These are phyloP conservation scores for Fusarium sp. DNA, from an alignment of 2,329 filamentous ascomycete genomes.

Conservation along the genomic window DNA sequence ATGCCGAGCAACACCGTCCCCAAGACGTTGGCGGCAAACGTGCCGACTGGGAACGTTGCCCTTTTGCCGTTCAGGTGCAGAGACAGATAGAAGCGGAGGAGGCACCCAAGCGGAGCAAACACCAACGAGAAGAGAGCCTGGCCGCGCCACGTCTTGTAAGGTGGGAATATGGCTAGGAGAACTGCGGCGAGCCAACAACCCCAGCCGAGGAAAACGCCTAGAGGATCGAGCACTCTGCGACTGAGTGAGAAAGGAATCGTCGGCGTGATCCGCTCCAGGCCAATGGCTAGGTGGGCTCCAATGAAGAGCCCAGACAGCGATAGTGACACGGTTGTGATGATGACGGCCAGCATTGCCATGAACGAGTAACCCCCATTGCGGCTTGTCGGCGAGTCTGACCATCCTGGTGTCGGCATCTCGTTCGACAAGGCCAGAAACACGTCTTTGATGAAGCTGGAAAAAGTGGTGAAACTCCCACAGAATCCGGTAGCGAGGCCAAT, in stretches of 20 bases:
- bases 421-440: constrained; percentile 86
- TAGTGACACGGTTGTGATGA: constrained; percentile 80
- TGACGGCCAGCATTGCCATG: constrained; percentile 83
- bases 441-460: constrained; percentile 89
- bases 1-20: constrained; percentile 84
- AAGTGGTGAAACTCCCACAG: constrained; percentile 91
- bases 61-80: constrained; percentile 78
- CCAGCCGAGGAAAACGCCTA: constrained; percentile 76
- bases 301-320: constrained; percentile 79
- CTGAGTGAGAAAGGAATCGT: constrained; percentile 71
- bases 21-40: constrained; percentile 85
- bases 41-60: constrained; percentile 84
- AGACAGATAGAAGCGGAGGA: constrained; percentile 82
- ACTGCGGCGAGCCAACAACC: constrained; percentile 86
- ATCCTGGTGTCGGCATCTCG: constrained; percentile 66
- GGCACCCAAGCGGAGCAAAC: constrained; percentile 86
- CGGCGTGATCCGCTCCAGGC: constrained; percentile 71
- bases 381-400: constrained; percentile 54
- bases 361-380: constrained; percentile 86
- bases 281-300: constrained; percentile 82
- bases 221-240: constrained; percentile 75
- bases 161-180: constrained; percentile 80
- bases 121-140: constrained; percentile 82
- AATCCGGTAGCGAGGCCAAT: constrained; percentile 90
- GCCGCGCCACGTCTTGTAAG: constrained; percentile 82